phyloP scores from a whole-genome alignment of 768 basidiomycete genomes.

The Podaxis mareebaensis region DNA sequence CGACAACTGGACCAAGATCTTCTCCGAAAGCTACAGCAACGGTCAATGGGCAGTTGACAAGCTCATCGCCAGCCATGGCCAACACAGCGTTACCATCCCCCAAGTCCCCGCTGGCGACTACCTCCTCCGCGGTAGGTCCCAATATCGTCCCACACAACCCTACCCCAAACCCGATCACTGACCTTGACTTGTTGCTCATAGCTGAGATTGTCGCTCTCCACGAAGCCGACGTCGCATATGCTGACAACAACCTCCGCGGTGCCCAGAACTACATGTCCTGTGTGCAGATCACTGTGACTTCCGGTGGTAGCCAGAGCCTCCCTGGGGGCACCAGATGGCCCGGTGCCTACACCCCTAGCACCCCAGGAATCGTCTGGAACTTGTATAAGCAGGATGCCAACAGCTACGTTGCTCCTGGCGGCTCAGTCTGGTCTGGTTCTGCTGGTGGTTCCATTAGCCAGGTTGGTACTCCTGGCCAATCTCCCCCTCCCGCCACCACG shows the following conservation, averaged over 20 bases:
- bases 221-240: conserved; percentile 32
- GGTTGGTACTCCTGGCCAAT: conserved; percentile 21
- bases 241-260: conserved; percentile 36
- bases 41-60: conserved; percentile 33
- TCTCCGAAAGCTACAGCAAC: conserved; percentile 27
- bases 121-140: conserved; percentile 31
- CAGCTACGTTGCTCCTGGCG: conserved; percentile 32
- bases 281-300: conserved; percentile 44
- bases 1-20: conserved; percentile 35
- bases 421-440: conserved; percentile 32
- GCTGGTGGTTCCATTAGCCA: conserved; percentile 26
- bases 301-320: conserved; percentile 25
- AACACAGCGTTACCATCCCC: conserved; percentile 35
- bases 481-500: conserved; percentile 8
- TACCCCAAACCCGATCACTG: neutral
- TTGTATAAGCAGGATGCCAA: conserved; percentile 26
- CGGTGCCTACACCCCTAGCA: conserved; percentile 31
- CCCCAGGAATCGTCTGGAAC: conserved; percentile 35
- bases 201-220: conserved; percentile 38
- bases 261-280: conserved; percentile 53
- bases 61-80: conserved; percentile 30
- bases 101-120: conserved; percentile 35
- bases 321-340: conserved; percentile 32
- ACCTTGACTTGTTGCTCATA: conserved; percentile 34
- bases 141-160: neutral